These are phyloP conservation scores for Huntiella moniliformis DNA, from an alignment of 2,329 filamentous ascomycete genomes.

Conservation along the genomic window DNA sequence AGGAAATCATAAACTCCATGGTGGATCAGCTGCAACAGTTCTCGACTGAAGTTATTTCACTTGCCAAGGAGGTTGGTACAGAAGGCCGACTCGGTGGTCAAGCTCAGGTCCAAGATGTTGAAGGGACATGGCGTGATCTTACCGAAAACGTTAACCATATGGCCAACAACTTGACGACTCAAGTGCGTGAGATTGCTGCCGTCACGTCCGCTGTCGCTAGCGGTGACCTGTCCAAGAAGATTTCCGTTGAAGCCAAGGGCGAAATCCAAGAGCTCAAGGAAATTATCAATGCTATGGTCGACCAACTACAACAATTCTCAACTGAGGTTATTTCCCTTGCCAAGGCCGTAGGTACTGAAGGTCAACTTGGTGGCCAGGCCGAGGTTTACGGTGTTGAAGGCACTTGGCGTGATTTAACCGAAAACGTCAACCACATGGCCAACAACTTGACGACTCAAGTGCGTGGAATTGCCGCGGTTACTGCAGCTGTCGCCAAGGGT, in stretches of 20 bases:
- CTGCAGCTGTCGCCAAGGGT: constrained; percentile 86
- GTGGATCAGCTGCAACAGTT: too few species aligned
- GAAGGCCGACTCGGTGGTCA: too few species aligned
- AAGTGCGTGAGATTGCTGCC: constrained; percentile 80
- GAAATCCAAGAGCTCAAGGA: constrained; percentile 88
- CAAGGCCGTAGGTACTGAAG: constrained; percentile 89
- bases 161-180: constrained; percentile 60
- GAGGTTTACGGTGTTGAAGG: constrained; percentile 25
- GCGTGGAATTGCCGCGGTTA: constrained; percentile 90
- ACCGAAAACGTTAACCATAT: too few species aligned
- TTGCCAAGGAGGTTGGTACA: too few species aligned
- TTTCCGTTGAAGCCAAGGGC: constrained; percentile 84
- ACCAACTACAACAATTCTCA: constrained; percentile 19
- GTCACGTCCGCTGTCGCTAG: constrained; percentile 20
- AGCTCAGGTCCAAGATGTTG: constrained; percentile 63
- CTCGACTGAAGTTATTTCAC: too few species aligned
- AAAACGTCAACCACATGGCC: too few species aligned
- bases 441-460: constrained; percentile 60
- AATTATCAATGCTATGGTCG: constrained; percentile 38
- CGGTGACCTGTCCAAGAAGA: constrained; percentile 33
- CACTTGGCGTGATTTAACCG: too few species aligned
- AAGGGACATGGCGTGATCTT: too few species aligned
- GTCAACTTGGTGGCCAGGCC: constrained; percentile 94
- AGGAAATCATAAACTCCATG: too few species aligned
- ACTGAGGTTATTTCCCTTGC: constrained; percentile 86